Conservation (phyloP, 371 early-diverging fungal genomes). For the Syncephalastrum contaminatum region DNA sequence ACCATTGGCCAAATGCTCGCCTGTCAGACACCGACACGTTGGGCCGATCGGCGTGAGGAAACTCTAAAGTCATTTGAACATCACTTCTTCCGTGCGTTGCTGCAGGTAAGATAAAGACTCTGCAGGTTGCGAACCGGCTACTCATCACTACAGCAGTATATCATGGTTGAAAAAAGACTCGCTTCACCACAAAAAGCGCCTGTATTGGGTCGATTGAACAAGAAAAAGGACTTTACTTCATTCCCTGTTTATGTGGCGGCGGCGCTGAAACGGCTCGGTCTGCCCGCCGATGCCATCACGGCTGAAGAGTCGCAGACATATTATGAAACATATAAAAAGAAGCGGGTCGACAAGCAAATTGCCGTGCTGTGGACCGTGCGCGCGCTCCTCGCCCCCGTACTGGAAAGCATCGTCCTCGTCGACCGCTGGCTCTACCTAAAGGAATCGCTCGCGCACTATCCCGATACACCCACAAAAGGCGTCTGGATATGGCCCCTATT, state of each 20-base stretch:
- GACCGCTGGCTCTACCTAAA: constrained; percentile 72
- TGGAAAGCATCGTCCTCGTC: constrained; percentile 75
- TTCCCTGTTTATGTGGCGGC: constrained; percentile 35
- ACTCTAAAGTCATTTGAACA: constrained; percentile 62
- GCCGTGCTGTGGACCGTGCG: constrained; percentile 79
- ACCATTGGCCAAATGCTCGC: constrained; percentile 78
- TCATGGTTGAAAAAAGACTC: constrained; percentile 58
- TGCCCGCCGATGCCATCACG: constrained; percentile 39
- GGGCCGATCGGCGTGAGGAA: constrained; percentile 56
- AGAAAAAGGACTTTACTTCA: constrained; percentile 34
- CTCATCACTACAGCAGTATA: constrained; percentile 16
- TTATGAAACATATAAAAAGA: constrained; percentile 28
- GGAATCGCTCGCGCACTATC: constrained; percentile 29
- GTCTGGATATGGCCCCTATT: constrained; percentile 50
- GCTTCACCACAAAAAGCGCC: constrained; percentile 50
- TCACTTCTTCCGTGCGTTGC: constrained; percentile 75
- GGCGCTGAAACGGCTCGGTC: constrained; percentile 40
- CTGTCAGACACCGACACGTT: constrained; percentile 81
- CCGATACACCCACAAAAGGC: constrained; percentile 20
- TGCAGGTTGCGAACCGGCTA: not conserved
- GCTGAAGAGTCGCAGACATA: constrained; percentile 42
- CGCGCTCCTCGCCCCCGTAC: constrained; percentile 66
- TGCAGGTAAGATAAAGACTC: constrained; percentile 37
- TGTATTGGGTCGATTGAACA: constrained; percentile 58
- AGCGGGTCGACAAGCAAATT: constrained; percentile 55